phyloP scores from a whole-genome alignment of 225 moss, liverwort and hornwort species.

The Sphagnum tenellum region DNA sequence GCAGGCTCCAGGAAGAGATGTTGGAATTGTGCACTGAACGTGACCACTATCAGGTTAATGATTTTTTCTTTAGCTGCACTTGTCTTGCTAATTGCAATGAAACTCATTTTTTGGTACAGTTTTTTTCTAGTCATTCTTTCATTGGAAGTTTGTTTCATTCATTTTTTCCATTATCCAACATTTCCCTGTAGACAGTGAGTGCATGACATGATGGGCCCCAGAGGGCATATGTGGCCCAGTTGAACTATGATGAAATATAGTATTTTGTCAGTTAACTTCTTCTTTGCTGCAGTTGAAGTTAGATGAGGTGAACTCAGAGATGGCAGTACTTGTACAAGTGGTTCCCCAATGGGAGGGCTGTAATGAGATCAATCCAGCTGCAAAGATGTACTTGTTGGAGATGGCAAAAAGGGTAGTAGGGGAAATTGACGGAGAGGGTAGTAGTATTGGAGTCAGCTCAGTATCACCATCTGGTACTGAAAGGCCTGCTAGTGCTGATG shows the following conservation, averaged over 20 bases:
- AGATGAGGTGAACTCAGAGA: constrained; percentile 59
- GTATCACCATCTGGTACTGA: constrained; percentile 34
- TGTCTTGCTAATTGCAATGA: neutral
- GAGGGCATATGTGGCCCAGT: no score
- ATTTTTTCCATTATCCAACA: no score
- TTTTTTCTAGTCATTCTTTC: neutral
- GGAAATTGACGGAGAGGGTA: constrained; percentile 29
- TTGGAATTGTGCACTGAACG: constrained; percentile 56
- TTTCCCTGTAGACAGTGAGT: no score
- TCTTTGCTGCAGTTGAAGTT: constrained; percentile 43
- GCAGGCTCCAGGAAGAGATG: constrained; percentile 63
- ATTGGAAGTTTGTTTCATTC: neutral
- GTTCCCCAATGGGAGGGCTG: constrained; percentile 64
- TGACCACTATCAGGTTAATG: constrained; percentile 64
- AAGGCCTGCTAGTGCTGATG: constrained; percentile 22
- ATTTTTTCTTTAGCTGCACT: no score
- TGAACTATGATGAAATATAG: no score
- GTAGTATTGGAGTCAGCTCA: constrained; percentile 21
- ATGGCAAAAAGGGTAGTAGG: constrained; percentile 52
- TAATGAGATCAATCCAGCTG: constrained; percentile 31
- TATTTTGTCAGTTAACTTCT: neutral
- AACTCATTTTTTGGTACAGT: neutral
- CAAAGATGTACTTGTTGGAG: constrained; percentile 47
- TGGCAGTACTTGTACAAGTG: constrained; percentile 45
- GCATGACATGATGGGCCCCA: no score